Conservation (phyloP, 441 rosid genomes). For the Metrosideros polymorpha region DNA sequence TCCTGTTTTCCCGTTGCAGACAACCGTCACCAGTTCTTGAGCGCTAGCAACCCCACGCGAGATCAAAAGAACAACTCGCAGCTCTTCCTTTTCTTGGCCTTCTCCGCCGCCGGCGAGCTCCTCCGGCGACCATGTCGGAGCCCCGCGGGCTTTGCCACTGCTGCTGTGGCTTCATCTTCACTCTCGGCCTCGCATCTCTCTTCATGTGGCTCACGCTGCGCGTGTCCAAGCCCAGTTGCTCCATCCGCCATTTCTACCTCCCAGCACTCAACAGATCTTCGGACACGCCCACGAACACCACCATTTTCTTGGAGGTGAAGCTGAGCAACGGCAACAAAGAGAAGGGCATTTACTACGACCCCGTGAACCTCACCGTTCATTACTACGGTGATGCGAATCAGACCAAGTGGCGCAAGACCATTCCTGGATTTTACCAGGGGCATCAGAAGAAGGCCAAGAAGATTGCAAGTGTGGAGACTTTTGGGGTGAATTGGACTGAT, state of each 20-base stretch:
- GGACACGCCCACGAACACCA: constrained; percentile 10
- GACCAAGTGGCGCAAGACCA: background rate
- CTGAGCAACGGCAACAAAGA: constrained; percentile 54
- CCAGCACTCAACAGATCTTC: constrained; percentile 49
- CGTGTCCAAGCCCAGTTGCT: constrained; percentile 37
- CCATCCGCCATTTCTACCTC: constrained; percentile 29
- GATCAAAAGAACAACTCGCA: background rate
- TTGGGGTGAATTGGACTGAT: constrained; percentile 5
- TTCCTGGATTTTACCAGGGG: constrained; percentile 56
- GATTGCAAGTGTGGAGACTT: background rate
- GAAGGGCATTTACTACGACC: constrained; percentile 55
- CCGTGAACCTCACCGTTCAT: constrained; percentile 32
- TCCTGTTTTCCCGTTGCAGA: background rate
- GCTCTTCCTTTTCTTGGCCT: background rate
- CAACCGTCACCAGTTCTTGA: background rate
- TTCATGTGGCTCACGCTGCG: constrained; percentile 68
- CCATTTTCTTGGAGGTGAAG: constrained; percentile 31
- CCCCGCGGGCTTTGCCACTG: constrained; percentile 21
- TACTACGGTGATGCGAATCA: constrained; percentile 5
- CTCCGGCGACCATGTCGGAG: constrained; percentile 17
- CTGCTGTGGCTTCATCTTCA: constrained; percentile 44
- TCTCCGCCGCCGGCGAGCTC: background rate
- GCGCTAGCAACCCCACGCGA: background rate
- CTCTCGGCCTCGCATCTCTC: constrained; percentile 45
- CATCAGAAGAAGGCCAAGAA: constrained; percentile 60